These are phyloP conservation scores for Cryptococcus sp. DNA, from an alignment of 1,284 basidiomycete species.

Conservation along the genomic window DNA sequence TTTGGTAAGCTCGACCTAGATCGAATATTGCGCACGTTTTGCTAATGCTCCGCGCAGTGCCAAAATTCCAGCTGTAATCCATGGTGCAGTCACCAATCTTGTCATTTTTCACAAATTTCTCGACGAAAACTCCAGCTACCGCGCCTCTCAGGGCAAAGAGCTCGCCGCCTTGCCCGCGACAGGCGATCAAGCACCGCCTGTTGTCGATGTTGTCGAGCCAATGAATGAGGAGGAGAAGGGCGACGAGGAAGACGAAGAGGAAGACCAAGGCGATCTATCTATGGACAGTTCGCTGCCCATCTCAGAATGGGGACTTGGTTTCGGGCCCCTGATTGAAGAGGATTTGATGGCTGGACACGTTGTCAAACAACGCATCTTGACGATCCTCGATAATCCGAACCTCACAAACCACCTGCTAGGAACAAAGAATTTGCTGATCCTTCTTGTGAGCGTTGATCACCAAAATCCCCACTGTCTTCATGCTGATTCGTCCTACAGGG, in stretches of 20 bases:
- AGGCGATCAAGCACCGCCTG: neutral
- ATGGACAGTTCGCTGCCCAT: conserved; percentile 8
- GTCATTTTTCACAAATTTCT: conserved; percentile 43
- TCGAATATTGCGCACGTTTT: neutral
- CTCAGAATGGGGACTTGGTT: conserved; percentile 28
- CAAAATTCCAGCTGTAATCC: conserved; percentile 38
- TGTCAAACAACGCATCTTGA: conserved; percentile 39
- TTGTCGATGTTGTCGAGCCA: conserved; percentile 5
- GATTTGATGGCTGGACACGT: conserved; percentile 42
- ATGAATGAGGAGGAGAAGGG: conserved; percentile 12
- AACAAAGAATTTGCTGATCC: conserved; percentile 29
- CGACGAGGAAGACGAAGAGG: conserved; percentile 17
- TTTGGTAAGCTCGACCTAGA: conserved; percentile 28
- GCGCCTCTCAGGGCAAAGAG: conserved; percentile 9
- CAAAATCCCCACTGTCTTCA: neutral
- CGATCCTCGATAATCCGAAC: conserved; percentile 40
- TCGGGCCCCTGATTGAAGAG: conserved; percentile 32
- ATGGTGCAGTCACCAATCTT: conserved; percentile 39
- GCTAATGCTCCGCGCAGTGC: conserved; percentile 19
- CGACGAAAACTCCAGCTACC: conserved; percentile 39
- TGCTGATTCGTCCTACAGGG: conserved; percentile 23
- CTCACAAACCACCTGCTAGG: conserved; percentile 45
- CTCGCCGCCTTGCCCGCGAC: neutral
- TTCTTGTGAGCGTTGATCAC: conserved; percentile 26
- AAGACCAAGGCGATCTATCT: conserved; percentile 14